Base-by-base conservation (phyloP, 1,284 basidiomycete genomes). In the Tilletia caries region DNA sequence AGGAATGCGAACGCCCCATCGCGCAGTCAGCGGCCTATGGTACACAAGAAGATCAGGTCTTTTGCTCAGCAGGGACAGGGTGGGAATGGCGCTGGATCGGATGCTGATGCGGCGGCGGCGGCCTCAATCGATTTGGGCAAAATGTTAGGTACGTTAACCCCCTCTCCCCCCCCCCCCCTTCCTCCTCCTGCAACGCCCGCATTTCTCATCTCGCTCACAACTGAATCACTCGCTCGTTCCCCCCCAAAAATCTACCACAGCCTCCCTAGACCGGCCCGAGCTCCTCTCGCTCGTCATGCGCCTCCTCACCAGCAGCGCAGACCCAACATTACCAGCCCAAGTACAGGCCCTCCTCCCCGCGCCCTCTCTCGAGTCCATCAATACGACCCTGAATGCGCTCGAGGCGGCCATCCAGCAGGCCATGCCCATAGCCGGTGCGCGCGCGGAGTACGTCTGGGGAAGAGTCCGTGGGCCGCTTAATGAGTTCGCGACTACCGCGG, bases 381-480 rank as follows among this genome's bases (percentile, higher is more conserved):
- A 62, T 29, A 58, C 71, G 20, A 54, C 62, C 13, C 65, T 71
- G 29, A 66, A 74, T n/a, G 27, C 48, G 15, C 33, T 46, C 44
- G 69, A 74, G 48, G 52, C 65, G 6, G 64, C 50, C n/a, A 32
- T 73, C 20, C 71, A 75, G 2, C 68, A 73, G 10, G 71, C 74
- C n/a, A 71, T 79, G 1, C 78, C 76, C 20, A 69, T 73, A 25
- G 68, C 73, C 23, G 68, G 65, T 0, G 69, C 73, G 8, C 70
- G 79, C 25, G 76, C 77, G 25, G 76, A 78, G 58, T 82, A 79
- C 65, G 73, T 76, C 0, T 80, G 79, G 78, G 73, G 73, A 18
- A 72, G 80, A 4, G 64, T 80, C 44, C 75, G 80, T 27, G 69
- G 67, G 2, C 71, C 73, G 1, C 69, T 82, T 3, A 73, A 72